phyloP scores from a whole-genome alignment of 305 asterid species.

The Fraxinus ornus region DNA sequence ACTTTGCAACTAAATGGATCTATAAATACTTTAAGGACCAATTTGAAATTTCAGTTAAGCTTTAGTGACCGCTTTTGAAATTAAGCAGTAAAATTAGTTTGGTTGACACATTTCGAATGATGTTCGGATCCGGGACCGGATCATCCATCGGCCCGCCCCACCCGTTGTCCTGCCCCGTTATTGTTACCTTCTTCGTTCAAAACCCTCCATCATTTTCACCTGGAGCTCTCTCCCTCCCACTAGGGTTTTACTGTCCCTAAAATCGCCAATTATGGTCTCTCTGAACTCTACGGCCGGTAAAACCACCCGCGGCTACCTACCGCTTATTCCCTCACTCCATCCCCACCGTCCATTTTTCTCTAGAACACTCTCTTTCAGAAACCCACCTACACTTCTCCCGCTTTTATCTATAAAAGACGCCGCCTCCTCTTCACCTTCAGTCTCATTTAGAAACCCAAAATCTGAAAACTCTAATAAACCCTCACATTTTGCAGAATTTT shows the following conservation, averaged over 20 bases:
- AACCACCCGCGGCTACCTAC: conserved; percentile 30
- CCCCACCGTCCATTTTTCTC: conserved; percentile 36
- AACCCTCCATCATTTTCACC: not conserved
- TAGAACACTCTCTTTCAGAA: conserved; percentile 38
- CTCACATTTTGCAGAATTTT: conserved; percentile 14
- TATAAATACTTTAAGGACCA: not conserved
- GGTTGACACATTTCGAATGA: not conserved
- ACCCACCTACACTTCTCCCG: conserved; percentile 38
- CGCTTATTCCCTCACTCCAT: conserved; percentile 27
- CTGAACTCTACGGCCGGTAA: conserved; percentile 50
- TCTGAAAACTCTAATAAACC: conserved; percentile 13
- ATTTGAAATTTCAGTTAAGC: not conserved
- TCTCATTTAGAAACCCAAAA: conserved; percentile 5
- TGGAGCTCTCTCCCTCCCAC: not conserved
- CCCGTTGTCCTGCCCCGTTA: not conserved
- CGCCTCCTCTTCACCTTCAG: conserved; percentile 33
- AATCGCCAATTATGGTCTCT: not conserved
- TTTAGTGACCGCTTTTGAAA: not conserved
- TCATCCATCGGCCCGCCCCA: not conserved
- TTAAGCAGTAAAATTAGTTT: no score
- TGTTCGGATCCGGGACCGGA: not conserved
- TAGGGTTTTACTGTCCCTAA: not conserved
- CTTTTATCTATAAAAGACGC: conserved; percentile 24
- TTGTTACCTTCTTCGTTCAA: not conserved
- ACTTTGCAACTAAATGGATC: not conserved